Evolutionary conservation across 2,329 filamentous ascomycete species (phyloP).

Genomic region (Arachnomyces sp.): DNA sequence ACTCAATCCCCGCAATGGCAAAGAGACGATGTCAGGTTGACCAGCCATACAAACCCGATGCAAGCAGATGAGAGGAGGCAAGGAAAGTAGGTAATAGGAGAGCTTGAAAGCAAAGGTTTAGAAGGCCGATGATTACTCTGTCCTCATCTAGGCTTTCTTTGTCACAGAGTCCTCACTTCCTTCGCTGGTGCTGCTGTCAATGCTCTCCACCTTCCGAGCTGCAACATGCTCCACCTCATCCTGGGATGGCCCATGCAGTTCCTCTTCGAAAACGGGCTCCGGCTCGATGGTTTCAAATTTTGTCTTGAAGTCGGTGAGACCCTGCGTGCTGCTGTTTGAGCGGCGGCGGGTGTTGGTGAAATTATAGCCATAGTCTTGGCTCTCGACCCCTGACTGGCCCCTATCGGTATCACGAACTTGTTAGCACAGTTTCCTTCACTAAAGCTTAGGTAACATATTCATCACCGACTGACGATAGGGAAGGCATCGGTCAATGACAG

Average conservation of each 20-base stretch:
- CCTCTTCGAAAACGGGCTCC: constrained; percentile 89
- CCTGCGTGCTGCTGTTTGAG: constrained; percentile 78
- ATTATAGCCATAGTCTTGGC: constrained; percentile 75
- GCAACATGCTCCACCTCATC: constrained; percentile 48
- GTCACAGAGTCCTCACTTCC: constrained; percentile 4
- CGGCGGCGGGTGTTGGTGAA: constrained; percentile 81
- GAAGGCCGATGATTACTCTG: background rate
- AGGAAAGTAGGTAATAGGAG: too few relatives aligned
- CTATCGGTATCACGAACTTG: constrained; percentile 38
- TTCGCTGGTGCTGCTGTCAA: constrained; percentile 2
- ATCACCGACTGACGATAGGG: too few relatives aligned
- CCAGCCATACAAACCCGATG: too few relatives aligned
- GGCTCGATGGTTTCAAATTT: constrained; percentile 90
- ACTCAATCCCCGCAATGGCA: too few relatives aligned
- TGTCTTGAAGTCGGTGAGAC: constrained; percentile 77
- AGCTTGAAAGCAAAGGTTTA: too few relatives aligned
- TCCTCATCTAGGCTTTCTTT: constrained; percentile 1
- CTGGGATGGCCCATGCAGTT: constrained; percentile 60
- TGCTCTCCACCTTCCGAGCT: constrained; percentile 12
- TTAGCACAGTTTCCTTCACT: constrained; percentile 2
- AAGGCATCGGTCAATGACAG: background rate
- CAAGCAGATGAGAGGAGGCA: too few relatives aligned
- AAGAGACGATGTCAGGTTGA: too few relatives aligned
- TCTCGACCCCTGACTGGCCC: constrained; percentile 76
- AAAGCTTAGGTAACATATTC: background rate